Conservation (phyloP, 2,329 filamentous ascomycete species). For the Geosmithia putterillii region DNA sequence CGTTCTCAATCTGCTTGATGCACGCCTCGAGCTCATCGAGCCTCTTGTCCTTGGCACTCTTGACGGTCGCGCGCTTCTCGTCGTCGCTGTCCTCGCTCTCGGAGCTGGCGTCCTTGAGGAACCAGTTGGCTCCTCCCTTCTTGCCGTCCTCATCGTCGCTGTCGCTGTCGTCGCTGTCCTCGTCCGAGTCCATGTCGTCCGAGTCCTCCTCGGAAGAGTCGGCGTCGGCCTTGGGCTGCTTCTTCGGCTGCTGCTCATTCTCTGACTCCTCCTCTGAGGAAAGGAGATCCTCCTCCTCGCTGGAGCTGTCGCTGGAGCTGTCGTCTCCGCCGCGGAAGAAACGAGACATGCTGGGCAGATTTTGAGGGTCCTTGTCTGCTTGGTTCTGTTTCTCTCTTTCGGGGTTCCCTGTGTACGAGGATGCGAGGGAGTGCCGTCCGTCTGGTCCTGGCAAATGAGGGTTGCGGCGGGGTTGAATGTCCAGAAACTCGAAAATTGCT, state of each 20-base stretch:
- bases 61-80: slow-evolving; percentile 75
- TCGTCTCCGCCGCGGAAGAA: slow-evolving; percentile 89
- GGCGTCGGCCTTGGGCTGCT: slow-evolving; percentile 23
- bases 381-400: slow-evolving; percentile 4
- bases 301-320: slow-evolving; percentile 91
- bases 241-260: slow-evolving; percentile 3
- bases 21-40: slow-evolving; percentile 85
- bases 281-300: slow-evolving; percentile 94
- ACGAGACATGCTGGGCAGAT: slow-evolving; percentile 64
- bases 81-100: slow-evolving; percentile 84
- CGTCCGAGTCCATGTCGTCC: slow-evolving; percentile 32
- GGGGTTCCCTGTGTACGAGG: neutral
- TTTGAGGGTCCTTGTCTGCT: slow-evolving; percentile 3
- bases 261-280: slow-evolving; percentile 29
- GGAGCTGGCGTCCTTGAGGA: slow-evolving; percentile 72
- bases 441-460: neutral
- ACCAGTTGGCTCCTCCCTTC: slow-evolving; percentile 55
- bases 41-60: slow-evolving; percentile 97
- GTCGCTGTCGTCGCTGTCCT: slow-evolving; percentile 43
- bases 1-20: slow-evolving; percentile 88
- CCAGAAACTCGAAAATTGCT: slow-evolving; percentile 23
- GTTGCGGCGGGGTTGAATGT: slow-evolving; percentile 23
- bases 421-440: neutral
- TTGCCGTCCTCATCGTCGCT: slow-evolving; percentile 53
- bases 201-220: slow-evolving; percentile 37